Evolutionary conservation across 306 rosid genomes (phyloP).

Genomic region (Herpetospermum pedunculosum): DNA sequence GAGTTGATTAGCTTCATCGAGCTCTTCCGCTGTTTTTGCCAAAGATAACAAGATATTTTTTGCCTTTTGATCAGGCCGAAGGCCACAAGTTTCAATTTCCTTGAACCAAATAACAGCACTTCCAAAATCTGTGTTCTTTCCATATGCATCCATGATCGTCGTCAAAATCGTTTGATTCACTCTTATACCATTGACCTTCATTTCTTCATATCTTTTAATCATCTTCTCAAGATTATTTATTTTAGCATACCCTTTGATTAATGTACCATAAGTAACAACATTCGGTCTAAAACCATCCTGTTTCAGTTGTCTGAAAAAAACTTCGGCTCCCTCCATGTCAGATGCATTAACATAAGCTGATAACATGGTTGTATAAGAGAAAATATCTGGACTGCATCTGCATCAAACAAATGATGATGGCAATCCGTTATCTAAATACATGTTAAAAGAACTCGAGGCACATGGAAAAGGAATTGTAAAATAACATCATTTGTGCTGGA

Average conservation of each 20-base stretch:
- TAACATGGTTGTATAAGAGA: conserved; percentile 84
- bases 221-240: conserved; percentile 48
- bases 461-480: not conserved
- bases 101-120: conserved; percentile 80
- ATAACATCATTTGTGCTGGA: not conserved
- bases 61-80: conserved; percentile 74
- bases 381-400: conserved; percentile 77
- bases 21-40: conserved; percentile 55
- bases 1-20: conserved; percentile 43
- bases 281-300: conserved; percentile 73
- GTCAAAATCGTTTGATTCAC: conserved; percentile 61
- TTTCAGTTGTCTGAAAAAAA: conserved; percentile 58
- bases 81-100: conserved; percentile 58
- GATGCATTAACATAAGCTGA: conserved; percentile 80
- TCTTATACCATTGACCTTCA: conserved; percentile 47
- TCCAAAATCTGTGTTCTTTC: conserved; percentile 61
- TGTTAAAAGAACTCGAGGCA: not conserved
- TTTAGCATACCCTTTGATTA: conserved; percentile 81
- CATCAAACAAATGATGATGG: conserved; percentile 3
- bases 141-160: conserved; percentile 83
- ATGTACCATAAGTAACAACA: conserved; percentile 65
- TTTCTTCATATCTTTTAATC: conserved; percentile 60
- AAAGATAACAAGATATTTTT: conserved; percentile 68
- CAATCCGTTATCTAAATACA: not conserved
- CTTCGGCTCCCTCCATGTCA: conserved; percentile 88